A percentile compares a stretch with the other conserved stretches of the same genome.
Evolutionary conservation across 2,329 filamentous ascomycete genomes (phyloP).

Genomic region (Pseudonectria foliicola): DNA sequence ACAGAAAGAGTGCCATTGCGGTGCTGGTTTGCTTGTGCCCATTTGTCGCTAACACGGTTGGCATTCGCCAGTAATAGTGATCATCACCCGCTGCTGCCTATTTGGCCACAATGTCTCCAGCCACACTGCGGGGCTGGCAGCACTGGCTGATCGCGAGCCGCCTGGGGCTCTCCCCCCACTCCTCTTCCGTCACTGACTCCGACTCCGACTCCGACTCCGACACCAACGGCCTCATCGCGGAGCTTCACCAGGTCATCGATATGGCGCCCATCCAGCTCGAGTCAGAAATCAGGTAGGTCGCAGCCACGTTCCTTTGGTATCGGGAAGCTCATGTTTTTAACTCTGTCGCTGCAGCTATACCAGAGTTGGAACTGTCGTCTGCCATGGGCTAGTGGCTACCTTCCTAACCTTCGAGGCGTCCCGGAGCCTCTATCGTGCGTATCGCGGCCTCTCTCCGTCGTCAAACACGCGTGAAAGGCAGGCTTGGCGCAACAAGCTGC

Average conservation of each 20-base stretch:
- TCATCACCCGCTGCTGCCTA: no score
- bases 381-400: constrained; percentile 12
- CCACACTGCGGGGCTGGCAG: constrained; percentile 8
- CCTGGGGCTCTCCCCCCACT: not conserved
- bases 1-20: no score
- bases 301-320: not conserved
- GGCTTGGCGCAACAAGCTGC: constrained; percentile 19
- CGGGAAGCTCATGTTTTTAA: not conserved
- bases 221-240: not conserved
- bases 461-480: constrained; percentile 29
- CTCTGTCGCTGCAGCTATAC: constrained; percentile 7
- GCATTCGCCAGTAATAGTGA: no score
- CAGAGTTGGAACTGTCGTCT: constrained; percentile 10
- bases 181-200: constrained; percentile 1
- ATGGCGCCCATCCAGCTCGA: constrained; percentile 22
- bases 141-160: not conserved
- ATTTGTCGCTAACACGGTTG: no score
- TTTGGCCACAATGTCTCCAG: constrained; percentile 2
- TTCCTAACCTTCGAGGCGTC: constrained; percentile 14
- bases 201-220: not conserved
- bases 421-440: constrained; percentile 18
- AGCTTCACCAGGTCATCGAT: constrained; percentile 2
- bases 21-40: no score
- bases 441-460: constrained; percentile 24
- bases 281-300: constrained; percentile 12